phyloP scores from a whole-genome alignment of 1,284 basidiomycete species.

The Irpex sp. region DNA sequence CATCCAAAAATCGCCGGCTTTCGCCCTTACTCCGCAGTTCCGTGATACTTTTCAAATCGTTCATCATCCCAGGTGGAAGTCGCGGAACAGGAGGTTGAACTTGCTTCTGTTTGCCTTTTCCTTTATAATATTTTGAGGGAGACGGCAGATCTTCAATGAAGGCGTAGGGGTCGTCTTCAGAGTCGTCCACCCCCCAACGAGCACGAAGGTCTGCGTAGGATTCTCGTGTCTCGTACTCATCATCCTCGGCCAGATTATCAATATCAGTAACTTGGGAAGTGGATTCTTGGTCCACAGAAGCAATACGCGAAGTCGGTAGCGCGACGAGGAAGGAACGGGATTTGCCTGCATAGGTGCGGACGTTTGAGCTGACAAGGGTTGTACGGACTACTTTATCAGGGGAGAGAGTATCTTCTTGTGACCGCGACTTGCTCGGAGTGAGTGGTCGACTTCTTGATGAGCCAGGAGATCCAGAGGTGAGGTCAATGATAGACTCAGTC shows the following conservation, averaged over 20 bases:
- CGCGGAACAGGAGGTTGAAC: slow-evolving; percentile 23
- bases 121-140: slow-evolving; percentile 23
- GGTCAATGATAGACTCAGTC: slow-evolving; percentile 20
- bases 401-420: slow-evolving; percentile 21
- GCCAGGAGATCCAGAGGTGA: slow-evolving; percentile 14
- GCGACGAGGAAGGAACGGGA: slow-evolving; percentile 73
- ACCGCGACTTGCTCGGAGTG: slow-evolving; percentile 20
- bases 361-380: slow-evolving; percentile 25
- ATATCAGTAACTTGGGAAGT: not conserved
- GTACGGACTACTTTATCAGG: slow-evolving; percentile 17
- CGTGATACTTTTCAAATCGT: slow-evolving; percentile 75
- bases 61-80: slow-evolving; percentile 55
- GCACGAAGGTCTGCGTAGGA: slow-evolving; percentile 65
- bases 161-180: slow-evolving; percentile 61
- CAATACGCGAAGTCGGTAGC: slow-evolving; percentile 36
- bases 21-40: slow-evolving; percentile 79
- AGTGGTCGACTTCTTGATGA: slow-evolving; percentile 12
- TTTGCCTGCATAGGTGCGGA: slow-evolving; percentile 68
- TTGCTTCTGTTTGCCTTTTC: slow-evolving; percentile 30
- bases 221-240: slow-evolving; percentile 55
- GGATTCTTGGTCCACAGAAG: slow-evolving; percentile 15
- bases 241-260: slow-evolving; percentile 26
- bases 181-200: slow-evolving; percentile 73
- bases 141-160: slow-evolving; percentile 26
- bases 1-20: slow-evolving; percentile 71